Base-by-base conservation (phyloP, 495 filamentous ascomycete genomes). In the Penicillium antarcticum region DNA sequence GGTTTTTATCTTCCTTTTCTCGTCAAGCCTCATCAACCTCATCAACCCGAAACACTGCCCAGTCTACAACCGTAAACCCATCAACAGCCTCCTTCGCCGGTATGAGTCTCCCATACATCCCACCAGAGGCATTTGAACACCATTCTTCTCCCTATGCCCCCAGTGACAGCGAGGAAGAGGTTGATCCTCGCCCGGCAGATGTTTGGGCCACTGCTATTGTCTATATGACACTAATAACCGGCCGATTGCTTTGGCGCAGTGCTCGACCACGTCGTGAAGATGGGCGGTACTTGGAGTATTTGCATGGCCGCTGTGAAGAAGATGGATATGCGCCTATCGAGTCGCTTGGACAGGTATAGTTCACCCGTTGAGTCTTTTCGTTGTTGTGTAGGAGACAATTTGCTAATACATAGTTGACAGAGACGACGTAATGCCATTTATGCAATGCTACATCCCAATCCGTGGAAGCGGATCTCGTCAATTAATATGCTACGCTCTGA, bases 141-240 rank as follows among this genome's bases (percentile, higher is more conserved):
- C 16, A 32, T 12, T 35, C 19, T 18, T 38, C 31, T 5, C 37
- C 43, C 0, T 37, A 46, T 61, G 89, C 95, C 58, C 92, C 26
- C 1, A 29, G 94, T 60, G 79, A 79, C 5, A 83, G 90, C 54
- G 83, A 80, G 51, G 88, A 92, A 58, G 52, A 35, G 0, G 89
- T 91, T 48, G 92, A 97, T 66, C 89, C 89, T 13, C 79, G 92
- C 35, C 89, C 92, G 4, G 89, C 95, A 21, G 92, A 97, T 64
- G 83, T 96, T 26, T 97, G 92, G 92, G 92, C 92, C 18, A 88
- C 87, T 45, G 92, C 91, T 52, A 87, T 97, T 35, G 91, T 96
- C 26, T 97, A 97, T 69, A 91, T 97, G 88, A 88, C 90, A 1
- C 94, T 97, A 87, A 77, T 92, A 38, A 96, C 87, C 9, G 92